A percentile compares a stretch with the other conserved stretches of the same genome.
phyloP scores from a whole-genome alignment of 768 basidiomycete genomes.

The Strobilomyces dryophilus region DNA sequence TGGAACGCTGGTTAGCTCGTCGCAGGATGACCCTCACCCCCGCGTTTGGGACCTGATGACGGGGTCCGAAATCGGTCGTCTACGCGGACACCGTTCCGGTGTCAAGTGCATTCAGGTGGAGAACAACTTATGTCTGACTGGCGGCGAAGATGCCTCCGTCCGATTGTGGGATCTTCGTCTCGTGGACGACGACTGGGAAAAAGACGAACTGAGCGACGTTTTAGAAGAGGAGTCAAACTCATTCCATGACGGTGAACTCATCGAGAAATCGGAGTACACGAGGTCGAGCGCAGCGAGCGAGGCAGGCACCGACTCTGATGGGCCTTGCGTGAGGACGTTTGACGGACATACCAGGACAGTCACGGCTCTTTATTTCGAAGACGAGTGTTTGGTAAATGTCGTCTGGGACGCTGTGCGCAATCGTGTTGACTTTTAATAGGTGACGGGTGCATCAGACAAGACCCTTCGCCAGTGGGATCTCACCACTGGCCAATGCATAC shows the following conservation, averaged over 20 bases:
- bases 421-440: constrained; percentile 44
- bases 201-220: constrained; percentile 56
- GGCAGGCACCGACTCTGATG: constrained; percentile 42
- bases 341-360: constrained; percentile 94
- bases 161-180: constrained; percentile 87
- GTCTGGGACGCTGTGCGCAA: neutral
- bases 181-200: constrained; percentile 68
- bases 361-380: constrained; percentile 93
- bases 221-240: constrained; percentile 54
- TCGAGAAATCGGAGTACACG: constrained; percentile 39
- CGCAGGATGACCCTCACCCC: constrained; percentile 80
- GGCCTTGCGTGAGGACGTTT: constrained; percentile 61
- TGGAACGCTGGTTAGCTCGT: constrained; percentile 85
- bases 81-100: constrained; percentile 75
- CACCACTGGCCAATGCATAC: constrained; percentile 93
- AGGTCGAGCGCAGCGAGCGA: constrained; percentile 37
- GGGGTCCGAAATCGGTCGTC: constrained; percentile 80
- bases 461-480: constrained; percentile 99
- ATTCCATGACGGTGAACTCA: constrained; percentile 32
- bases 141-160: constrained; percentile 81
- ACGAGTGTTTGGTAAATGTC: constrained; percentile 75
- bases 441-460: constrained; percentile 97
- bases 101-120: constrained; percentile 95
- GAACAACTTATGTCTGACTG: constrained; percentile 85
- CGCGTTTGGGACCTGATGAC: constrained; percentile 93